phyloP scores from a whole-genome alignment of 2,329 filamentous ascomycete species.

The Verticillium dahliae region DNA sequence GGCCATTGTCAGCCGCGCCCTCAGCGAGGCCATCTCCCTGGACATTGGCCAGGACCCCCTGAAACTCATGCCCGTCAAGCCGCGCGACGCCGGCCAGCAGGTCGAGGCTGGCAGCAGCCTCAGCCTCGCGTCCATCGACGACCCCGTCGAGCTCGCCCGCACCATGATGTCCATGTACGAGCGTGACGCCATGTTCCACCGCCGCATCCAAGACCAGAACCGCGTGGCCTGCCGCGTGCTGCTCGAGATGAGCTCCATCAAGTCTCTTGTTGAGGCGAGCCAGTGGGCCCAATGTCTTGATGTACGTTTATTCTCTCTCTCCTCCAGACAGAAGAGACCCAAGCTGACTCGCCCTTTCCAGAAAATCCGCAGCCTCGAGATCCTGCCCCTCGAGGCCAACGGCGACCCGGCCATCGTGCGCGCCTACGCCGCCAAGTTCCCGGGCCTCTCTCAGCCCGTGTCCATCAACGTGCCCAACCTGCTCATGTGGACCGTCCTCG shows the following conservation, averaged over 20 bases:
- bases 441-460: slow-evolving; percentile 70
- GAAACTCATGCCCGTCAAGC: slow-evolving; percentile 73
- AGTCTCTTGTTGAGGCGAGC: slow-evolving; percentile 45
- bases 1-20: slow-evolving; percentile 76
- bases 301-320: slow-evolving; percentile 34
- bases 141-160: slow-evolving; percentile 51
- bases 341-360: slow-evolving; percentile 22
- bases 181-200: slow-evolving; percentile 53
- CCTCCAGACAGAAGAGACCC: neutral
- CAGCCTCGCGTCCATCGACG: slow-evolving; percentile 52
- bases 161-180: slow-evolving; percentile 61
- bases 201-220: slow-evolving; percentile 50
- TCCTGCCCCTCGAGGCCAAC: slow-evolving; percentile 70
- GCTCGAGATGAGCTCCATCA: slow-evolving; percentile 56
- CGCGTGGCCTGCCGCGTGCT: slow-evolving; percentile 49
- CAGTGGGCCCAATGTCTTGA: slow-evolving; percentile 54
- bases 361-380: slow-evolving; percentile 67
- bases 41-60: slow-evolving; percentile 78
- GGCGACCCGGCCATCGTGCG: slow-evolving; percentile 78
- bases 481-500: slow-evolving; percentile 87
- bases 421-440: slow-evolving; percentile 72
- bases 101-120: slow-evolving; percentile 48
- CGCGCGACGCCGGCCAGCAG: slow-evolving; percentile 43
- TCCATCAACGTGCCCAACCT: slow-evolving; percentile 86
- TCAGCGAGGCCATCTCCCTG: slow-evolving; percentile 82